Percentiles rank a stretch among this genome's conserved stretches.
phyloP scores from a whole-genome alignment of 1,139 yeast genomes.

The Magnusiomyces sp. region DNA sequence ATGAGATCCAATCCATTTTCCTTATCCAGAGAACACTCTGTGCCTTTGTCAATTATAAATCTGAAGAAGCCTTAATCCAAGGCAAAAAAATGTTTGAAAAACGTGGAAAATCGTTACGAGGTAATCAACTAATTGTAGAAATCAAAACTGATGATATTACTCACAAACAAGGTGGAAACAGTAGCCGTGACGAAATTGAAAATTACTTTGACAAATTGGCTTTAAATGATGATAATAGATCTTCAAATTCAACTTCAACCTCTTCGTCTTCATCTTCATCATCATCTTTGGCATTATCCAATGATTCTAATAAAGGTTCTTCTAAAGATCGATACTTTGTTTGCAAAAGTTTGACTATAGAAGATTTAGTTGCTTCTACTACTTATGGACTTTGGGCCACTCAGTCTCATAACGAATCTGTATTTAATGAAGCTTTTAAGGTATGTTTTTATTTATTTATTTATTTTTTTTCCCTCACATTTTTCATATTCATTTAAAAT shows the following conservation, averaged over 20 bases:
- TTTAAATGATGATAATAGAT: neutral
- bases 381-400: slow-evolving; percentile 34
- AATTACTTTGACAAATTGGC: neutral
- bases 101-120: slow-evolving; percentile 27
- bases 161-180: no score
- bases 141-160: slow-evolving; percentile 4
- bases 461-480: neutral
- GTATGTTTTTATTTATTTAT: slow-evolving; percentile 2
- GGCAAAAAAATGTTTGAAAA: slow-evolving; percentile 24
- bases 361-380: slow-evolving; percentile 32
- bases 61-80: slow-evolving; percentile 27
- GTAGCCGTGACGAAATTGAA: slow-evolving; percentile 1
- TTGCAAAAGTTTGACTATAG: slow-evolving; percentile 34
- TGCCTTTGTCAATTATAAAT: slow-evolving; percentile 34
- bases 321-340: slow-evolving; percentile 30
- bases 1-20: slow-evolving; percentile 32
- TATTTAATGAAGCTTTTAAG: slow-evolving; percentile 31
- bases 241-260: neutral
- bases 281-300: neutral
- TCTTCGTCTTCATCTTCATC: slow-evolving; percentile 1
- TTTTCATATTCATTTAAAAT: neutral
- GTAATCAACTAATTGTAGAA: slow-evolving; percentile 30
- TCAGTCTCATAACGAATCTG: slow-evolving; percentile 33
- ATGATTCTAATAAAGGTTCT: neutral
- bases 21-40: slow-evolving; percentile 34